phyloP scores from a whole-genome alignment of 805 yeast genomes.

The Jamesozyma piceae region DNA sequence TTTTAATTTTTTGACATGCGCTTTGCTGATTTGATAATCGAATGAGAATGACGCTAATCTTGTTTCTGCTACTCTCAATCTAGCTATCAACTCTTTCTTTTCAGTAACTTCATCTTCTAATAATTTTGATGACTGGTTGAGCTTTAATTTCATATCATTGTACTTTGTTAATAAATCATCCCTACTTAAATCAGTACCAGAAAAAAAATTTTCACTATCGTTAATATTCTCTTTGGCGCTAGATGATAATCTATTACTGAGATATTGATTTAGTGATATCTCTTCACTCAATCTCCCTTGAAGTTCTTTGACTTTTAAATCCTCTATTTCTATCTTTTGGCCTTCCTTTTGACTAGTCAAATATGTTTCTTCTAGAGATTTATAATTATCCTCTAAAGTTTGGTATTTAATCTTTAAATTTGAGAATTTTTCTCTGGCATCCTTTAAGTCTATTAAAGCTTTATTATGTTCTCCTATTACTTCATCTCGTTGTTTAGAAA shows the following conservation, averaged over 20 bases:
- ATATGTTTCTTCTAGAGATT: slow-evolving; percentile 28
- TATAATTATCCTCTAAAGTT: slow-evolving; percentile 37
- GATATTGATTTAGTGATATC: slow-evolving; percentile 21
- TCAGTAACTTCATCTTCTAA: slow-evolving; percentile 39
- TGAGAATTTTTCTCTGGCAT: slow-evolving; percentile 21
- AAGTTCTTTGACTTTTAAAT: slow-evolving; percentile 33
- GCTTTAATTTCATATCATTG: slow-evolving; percentile 39
- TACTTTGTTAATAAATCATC: slow-evolving; percentile 20
- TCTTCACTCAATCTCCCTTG: slow-evolving; percentile 30
- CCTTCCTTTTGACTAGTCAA: slow-evolving; percentile 16
- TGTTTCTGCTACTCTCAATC: slow-evolving; percentile 49
- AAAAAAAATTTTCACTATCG: neutral
- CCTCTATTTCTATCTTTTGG: slow-evolving; percentile 36
- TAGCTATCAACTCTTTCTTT: slow-evolving; percentile 42
- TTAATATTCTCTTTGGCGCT: neutral
- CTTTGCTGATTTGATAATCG: slow-evolving; percentile 42
- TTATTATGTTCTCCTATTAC: slow-evolving; percentile 23
- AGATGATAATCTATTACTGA: slow-evolving; percentile 24
- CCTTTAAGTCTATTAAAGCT: slow-evolving; percentile 21
- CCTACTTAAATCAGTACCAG: slow-evolving; percentile 8
- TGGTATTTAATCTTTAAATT: slow-evolving; percentile 22
- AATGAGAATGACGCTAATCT: slow-evolving; percentile 57
- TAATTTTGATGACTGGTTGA: slow-evolving; percentile 43
- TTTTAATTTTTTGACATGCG: slow-evolving; percentile 34
- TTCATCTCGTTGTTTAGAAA: slow-evolving; percentile 28